These are phyloP conservation scores for Lipomyces anomalus DNA, from an alignment of 805 yeast genomes.

Conservation along the genomic window DNA sequence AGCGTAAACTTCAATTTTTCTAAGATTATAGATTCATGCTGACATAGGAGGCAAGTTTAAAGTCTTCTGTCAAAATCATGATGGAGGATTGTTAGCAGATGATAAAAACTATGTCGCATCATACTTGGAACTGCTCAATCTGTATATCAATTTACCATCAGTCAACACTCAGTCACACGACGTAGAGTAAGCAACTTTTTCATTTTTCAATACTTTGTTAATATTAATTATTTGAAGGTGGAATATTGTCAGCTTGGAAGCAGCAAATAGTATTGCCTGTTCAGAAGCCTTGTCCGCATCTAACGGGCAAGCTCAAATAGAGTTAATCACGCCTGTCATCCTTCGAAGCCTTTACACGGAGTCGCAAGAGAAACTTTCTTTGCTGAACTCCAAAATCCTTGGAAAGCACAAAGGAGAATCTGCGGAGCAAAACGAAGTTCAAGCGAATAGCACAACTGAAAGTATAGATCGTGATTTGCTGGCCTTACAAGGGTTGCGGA, in stretches of 20 bases:
- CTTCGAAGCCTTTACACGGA: conserved; percentile 10
- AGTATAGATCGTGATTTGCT: conserved; percentile 5
- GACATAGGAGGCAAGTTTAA: conserved; percentile 26
- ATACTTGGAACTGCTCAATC: conserved; percentile 37
- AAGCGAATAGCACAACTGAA: conserved; percentile 6
- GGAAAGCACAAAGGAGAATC: background rate
- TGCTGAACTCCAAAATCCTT: background rate
- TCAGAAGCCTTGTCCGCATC: conserved; percentile 21
- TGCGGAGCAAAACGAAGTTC: conserved; percentile 7
- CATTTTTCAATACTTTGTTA: background rate
- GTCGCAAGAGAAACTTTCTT: conserved; percentile 1
- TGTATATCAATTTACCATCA: conserved; percentile 21
- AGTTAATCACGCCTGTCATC: conserved; percentile 14
- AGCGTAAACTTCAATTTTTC: background rate
- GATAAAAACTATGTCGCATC: conserved; percentile 51
- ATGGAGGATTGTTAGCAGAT: conserved; percentile 59
- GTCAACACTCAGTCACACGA: background rate
- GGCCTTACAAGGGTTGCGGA: conserved; percentile 42
- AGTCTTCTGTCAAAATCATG: conserved; percentile 46
- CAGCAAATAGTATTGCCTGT: conserved; percentile 19
- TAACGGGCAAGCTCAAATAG: conserved; percentile 10
- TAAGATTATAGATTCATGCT: conserved; percentile 10
- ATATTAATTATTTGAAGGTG: conserved; percentile 5
- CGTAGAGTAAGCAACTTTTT: background rate
- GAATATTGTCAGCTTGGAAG: conserved; percentile 11